These are phyloP conservation scores for Chaetomium olivaceum DNA, from an alignment of 2,329 filamentous ascomycete genomes.

Conservation along the genomic window DNA sequence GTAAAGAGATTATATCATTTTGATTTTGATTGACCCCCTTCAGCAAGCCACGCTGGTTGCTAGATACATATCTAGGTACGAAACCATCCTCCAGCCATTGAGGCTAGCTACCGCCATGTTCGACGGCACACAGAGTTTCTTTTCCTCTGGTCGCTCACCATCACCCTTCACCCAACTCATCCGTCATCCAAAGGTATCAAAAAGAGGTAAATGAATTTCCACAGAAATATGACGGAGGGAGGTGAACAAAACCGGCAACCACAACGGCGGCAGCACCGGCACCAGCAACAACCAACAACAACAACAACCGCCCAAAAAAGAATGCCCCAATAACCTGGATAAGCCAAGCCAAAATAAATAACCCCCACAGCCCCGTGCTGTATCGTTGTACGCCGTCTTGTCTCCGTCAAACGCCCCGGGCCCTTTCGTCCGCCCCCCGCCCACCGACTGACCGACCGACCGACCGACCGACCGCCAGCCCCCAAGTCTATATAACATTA, in stretches of 20 bases:
- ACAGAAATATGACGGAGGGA: neutral
- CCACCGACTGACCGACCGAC: neutral
- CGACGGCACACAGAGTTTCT: neutral
- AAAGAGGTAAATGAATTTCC: neutral
- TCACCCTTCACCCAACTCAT: neutral
- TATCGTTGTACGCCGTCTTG: constrained; percentile 27
- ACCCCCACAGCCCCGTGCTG: constrained; percentile 11
- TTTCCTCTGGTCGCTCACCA: neutral
- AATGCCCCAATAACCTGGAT: constrained; percentile 1
- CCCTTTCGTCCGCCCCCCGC: neutral
- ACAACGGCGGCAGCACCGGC: no score
- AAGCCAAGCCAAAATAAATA: constrained; percentile 14
- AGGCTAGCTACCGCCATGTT: neutral
- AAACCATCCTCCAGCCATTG: neutral
- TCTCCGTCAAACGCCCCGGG: constrained; percentile 30
- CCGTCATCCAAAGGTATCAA: neutral
- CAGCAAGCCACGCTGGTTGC: neutral
- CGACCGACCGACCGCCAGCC: neutral
- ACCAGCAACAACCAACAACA: neutral
- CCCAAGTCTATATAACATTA: constrained; percentile 30
- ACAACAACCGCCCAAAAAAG: neutral
- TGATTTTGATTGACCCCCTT: neutral
- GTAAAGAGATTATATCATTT: neutral
- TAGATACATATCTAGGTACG: neutral
- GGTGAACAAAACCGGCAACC: neutral